A percentile compares a stretch with the other conserved stretches of the same genome.
These are phyloP conservation scores for Trifolium subterraneum DNA, from an alignment of 306 rosid species.

Conservation along the genomic window DNA sequence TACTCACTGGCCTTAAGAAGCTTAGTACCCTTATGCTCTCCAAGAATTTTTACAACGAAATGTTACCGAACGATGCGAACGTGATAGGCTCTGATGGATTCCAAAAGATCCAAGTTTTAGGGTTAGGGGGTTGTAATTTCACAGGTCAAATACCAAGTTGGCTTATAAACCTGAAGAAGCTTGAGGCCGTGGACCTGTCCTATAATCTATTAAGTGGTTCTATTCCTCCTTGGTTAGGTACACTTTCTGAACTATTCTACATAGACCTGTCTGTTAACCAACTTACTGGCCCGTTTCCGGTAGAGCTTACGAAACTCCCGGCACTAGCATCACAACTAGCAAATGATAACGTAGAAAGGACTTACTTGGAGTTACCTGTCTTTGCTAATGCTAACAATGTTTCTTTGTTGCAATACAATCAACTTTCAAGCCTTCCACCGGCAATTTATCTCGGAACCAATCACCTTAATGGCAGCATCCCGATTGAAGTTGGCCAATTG, in stretches of 20 bases:
- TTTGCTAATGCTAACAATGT: constrained; percentile 76
- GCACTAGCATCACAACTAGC: constrained; percentile 61
- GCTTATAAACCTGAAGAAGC: constrained; percentile 64
- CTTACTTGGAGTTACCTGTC: constrained; percentile 82
- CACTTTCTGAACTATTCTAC: constrained; percentile 76
- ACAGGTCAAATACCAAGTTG: constrained; percentile 79
- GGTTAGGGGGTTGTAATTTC: constrained; percentile 77
- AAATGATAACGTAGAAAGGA: constrained; percentile 50
- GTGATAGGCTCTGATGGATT: constrained; percentile 62
- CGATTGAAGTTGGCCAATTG: constrained; percentile 66
- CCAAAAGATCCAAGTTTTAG: constrained; percentile 69
- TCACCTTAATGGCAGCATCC: constrained; percentile 69
- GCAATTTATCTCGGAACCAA: constrained; percentile 71
- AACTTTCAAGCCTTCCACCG: constrained; percentile 78
- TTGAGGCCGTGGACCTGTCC: constrained; percentile 84
- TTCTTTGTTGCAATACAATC: constrained; percentile 76
- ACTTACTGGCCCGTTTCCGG: constrained; percentile 68
- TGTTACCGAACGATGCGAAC: constrained; percentile 58
- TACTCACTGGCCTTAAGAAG: constrained; percentile 65
- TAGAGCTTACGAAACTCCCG: constrained; percentile 58
- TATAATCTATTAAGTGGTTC: constrained; percentile 61
- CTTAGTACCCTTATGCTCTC: constrained; percentile 74
- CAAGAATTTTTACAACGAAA: constrained; percentile 57
- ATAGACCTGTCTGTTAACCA: constrained; percentile 71
- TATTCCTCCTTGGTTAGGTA: constrained; percentile 77